A percentile compares a stretch with the other conserved stretches of the same genome.
These are phyloP conservation scores for Hordeum marinum DNA, from an alignment of 176 grass and related monocot genomes.

Conservation along the genomic window DNA sequence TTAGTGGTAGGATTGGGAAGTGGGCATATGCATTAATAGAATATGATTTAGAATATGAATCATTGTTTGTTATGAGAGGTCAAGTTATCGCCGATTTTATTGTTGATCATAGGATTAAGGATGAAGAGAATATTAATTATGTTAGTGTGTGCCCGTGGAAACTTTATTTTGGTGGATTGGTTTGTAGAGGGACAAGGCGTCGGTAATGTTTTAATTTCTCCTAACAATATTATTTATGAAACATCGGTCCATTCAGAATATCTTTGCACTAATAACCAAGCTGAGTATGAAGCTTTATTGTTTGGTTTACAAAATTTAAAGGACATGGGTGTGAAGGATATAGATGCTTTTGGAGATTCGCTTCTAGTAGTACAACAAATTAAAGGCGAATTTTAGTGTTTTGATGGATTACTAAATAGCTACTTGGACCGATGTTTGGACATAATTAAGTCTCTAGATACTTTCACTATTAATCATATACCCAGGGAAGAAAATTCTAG, in stretches of 20 bases:
- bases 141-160: not conserved
- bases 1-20: not conserved
- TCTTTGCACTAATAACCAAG: not conserved
- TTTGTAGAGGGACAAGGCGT: not conserved
- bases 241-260: not conserved
- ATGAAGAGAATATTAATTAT: no score
- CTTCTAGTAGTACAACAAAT: not conserved
- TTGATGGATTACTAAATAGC: not conserved
- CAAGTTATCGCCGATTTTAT: no score
- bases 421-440: not conserved
- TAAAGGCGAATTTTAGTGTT: not conserved
- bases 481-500: no score
- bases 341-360: constrained; percentile 5
- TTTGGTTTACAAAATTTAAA: not conserved
- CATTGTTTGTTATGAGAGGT: not conserved
- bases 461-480: not conserved
- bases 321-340: not conserved
- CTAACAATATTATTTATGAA: not conserved
- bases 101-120: no score
- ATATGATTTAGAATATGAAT: not conserved
- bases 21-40: not conserved
- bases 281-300: not conserved
- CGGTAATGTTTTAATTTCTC: not conserved
- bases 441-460: not conserved
- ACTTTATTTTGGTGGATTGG: not conserved